phyloP scores from a whole-genome alignment of 176 grass and related monocot species.

The Avena eriantha region DNA sequence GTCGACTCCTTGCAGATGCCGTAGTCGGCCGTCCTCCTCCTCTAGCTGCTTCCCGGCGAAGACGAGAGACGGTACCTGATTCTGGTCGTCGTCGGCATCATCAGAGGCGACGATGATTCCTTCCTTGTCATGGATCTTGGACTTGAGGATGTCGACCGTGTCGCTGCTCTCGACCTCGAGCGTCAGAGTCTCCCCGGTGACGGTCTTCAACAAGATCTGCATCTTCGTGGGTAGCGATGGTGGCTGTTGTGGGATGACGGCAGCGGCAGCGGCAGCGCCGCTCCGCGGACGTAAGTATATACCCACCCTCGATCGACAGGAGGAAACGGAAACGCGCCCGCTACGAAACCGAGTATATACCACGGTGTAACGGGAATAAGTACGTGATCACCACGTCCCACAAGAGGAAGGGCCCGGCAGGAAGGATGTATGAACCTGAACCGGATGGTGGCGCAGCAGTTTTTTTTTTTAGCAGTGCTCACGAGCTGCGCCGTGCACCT shows the following conservation, averaged over 20 bases:
- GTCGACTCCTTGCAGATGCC: not conserved
- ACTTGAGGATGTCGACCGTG: slow-evolving; percentile 91
- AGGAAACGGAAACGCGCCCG: not conserved
- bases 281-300: not conserved
- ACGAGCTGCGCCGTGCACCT: too few relatives aligned
- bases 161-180: slow-evolving; percentile 98
- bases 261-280: too few relatives aligned
- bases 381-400: too few relatives aligned
- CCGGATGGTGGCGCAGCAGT: too few relatives aligned
- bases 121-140: not conserved
- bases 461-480: too few relatives aligned
- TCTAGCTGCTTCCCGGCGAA: not conserved
- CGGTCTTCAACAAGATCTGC: slow-evolving; percentile 99
- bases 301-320: too few relatives aligned
- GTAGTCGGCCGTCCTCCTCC: not conserved
- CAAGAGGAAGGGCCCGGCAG: too few relatives aligned
- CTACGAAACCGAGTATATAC: too few relatives aligned
- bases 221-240: slow-evolving; percentile 29
- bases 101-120: too few relatives aligned
- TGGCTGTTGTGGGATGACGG: not conserved
- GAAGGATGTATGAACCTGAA: too few relatives aligned
- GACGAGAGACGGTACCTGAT: not conserved
- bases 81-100: not conserved
- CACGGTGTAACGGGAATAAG: too few relatives aligned
- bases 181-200: slow-evolving; percentile 94